Base-by-base conservation (phyloP, 495 filamentous ascomycete species). In the Sphaerosporella brunnea region DNA sequence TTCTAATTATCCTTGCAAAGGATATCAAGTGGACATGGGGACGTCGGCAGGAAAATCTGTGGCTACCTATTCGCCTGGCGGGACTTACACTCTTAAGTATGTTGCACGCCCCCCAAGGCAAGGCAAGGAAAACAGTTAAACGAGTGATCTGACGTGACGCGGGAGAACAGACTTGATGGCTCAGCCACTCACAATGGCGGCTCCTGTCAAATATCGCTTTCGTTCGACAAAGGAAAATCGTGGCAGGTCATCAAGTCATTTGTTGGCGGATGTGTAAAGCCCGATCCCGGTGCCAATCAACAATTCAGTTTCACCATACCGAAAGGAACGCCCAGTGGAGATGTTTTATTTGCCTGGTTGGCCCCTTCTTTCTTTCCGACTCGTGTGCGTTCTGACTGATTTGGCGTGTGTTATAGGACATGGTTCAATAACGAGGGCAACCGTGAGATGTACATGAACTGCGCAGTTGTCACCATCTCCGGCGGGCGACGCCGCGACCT, bases 361-460 rank as follows among this genome's bases (percentile, higher is more conserved):
- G 11, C 20, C 18, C 10, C 18, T 18, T 5, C 20, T 10, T 8
- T 5, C 19, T 21, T 16, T 43, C 39, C 18, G 5, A 23, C 24
- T 21, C 5, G 18, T 25, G 8, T 16, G 11, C 7, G 19, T 16
- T 39, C 36, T 16, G n/a, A 5, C 36, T 16, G 5, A 5, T 39
- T 32, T 32, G 13, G 13, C 28, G 28, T 15, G 8, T 37, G 8
- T 15, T 25, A 43, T 9, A 80, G 76, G 75, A 73, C 73, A 15
- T 82, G 78, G 78, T 78, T 79, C 62, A 82, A 82, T 65, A 75
- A 77, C 43, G 56, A 78, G 46, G 78, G 78, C 28, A 79, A 80
- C 58, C 69, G 77, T 8, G 78, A 82, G 54, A 74, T 80, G 70
- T 80, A 80, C 65, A 79, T 79, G 77, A 77, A 80, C 65, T 82